Percentiles rank a stretch among this genome's conserved stretches.
phyloP scores from a whole-genome alignment of 108 stramenopile species.

The Nitzschia palea region DNA sequence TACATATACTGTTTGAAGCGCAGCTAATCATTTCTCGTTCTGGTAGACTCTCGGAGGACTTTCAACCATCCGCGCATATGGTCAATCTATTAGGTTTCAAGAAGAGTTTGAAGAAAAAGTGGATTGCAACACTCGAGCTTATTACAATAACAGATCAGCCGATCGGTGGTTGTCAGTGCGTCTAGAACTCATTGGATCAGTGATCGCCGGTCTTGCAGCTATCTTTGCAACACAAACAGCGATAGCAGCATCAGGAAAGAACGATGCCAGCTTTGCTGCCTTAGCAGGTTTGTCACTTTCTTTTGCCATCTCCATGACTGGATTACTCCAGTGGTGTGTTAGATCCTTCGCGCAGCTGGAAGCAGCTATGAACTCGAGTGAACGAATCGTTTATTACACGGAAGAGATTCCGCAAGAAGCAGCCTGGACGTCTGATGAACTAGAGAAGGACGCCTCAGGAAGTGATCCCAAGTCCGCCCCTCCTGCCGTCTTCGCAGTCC shows the following conservation, averaged over 20 bases:
- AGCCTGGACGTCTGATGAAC: slow-evolving; percentile 49
- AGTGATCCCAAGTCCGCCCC: not conserved
- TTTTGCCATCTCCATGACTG: slow-evolving; percentile 82
- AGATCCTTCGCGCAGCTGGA: slow-evolving; percentile 84
- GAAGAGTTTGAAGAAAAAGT: slow-evolving; percentile 58
- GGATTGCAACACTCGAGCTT: slow-evolving; percentile 62
- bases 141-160: slow-evolving; percentile 61
- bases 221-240: slow-evolving; percentile 67
- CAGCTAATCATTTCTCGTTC: no score
- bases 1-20: no score
- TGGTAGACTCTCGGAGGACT: slow-evolving; percentile 90
- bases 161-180: slow-evolving; percentile 80
- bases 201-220: slow-evolving; percentile 60
- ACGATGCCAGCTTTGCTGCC: slow-evolving; percentile 51
- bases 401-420: slow-evolving; percentile 77
- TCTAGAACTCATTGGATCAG: slow-evolving; percentile 70
- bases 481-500: slow-evolving; percentile 44
- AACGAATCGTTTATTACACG: slow-evolving; percentile 81
- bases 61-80: slow-evolving; percentile 89
- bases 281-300: slow-evolving; percentile 80
- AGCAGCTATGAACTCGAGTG: slow-evolving; percentile 88
- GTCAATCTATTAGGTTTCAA: slow-evolving; percentile 46
- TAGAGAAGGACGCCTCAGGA: slow-evolving; percentile 41
- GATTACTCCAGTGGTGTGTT: slow-evolving; percentile 83
- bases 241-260: slow-evolving; percentile 30